Evolutionary conservation across 1,284 basidiomycete species (phyloP), one percentile per base, ranked within the genome.

Genomic region (Ceraceosorus bombacis): DNA sequence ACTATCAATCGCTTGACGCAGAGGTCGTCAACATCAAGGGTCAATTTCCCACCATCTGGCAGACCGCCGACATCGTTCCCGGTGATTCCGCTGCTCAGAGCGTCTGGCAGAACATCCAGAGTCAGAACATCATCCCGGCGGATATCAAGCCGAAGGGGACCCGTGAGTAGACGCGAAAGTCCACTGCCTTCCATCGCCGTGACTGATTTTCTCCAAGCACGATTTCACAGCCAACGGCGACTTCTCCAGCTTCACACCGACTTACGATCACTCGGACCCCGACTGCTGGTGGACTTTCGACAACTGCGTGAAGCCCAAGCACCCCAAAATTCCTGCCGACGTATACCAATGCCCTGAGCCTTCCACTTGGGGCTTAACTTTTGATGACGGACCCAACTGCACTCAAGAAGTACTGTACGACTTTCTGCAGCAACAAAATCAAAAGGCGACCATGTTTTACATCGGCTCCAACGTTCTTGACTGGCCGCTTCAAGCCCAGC

Each of bases 331-430:
- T 9, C 54, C 66, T 4, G 63, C 70, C 36, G 81, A 82, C 61
- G 65, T 81, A 6, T 75, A 76, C 6, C 37, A 55, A 12, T 78
- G 79, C 58, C 79, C 80, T 9, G 80, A 82, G 66, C 81, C 82
- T 3, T 62, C 74, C 48, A 82, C 81, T 1, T 83, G 80, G 79
- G 82, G 82, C 39, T 73, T 81, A 40, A 80, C 80, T 4, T 81
- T 81, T 59, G 82, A 83, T 65, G 82, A 82, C 63, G 82, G 77
- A 7, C 79, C 76, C 50, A 77, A 77, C 65, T 78, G 77, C 75
- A 78, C 78, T 55, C 80, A 81, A 74, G 81, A 82, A 56, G 81
- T 79, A 0, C 80, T 82, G 59, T 83, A 83, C 73, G 80, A 83
- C 69, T 81, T 76, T 64, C 70, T 82, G 49, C 54, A 73, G 49